A percentile compares a stretch with the other conserved stretches of the same genome.
phyloP scores from a whole-genome alignment of 140 eudicot species.

The Cichorium intybus region DNA sequence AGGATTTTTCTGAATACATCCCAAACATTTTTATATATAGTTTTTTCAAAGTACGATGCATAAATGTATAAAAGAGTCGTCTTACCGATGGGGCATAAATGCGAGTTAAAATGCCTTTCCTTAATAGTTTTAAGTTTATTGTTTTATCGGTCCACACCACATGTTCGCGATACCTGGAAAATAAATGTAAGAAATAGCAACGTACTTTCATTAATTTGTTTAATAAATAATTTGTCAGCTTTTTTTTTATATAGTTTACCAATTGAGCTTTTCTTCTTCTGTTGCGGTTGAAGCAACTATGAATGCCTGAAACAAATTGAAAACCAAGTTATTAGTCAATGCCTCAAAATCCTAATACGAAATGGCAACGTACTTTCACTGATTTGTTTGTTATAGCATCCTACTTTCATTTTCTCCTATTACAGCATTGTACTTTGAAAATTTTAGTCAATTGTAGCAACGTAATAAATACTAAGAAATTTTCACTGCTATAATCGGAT shows the following conservation, averaged over 20 bases:
- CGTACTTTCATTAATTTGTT: background rate
- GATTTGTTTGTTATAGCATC: background rate
- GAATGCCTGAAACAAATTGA: conserved; percentile 69
- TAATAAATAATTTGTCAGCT: background rate
- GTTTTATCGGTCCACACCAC: conserved; percentile 87
- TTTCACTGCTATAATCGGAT: background rate
- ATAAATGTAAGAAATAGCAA: background rate
- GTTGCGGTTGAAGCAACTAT: conserved; percentile 91
- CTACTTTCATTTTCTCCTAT: background rate
- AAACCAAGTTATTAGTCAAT: background rate
- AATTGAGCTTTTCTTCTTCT: conserved; percentile 86
- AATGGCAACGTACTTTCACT: too few relatives aligned
- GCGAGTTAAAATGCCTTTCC: conserved; percentile 85
- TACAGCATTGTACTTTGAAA: background rate
- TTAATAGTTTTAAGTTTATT: conserved; percentile 56
- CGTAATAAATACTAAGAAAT: too few relatives aligned
- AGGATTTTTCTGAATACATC: too few relatives aligned
- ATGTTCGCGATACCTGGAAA: conserved; percentile 77
- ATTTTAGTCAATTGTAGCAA: too few relatives aligned
- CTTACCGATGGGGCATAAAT: conserved; percentile 92
- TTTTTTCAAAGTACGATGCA: too few relatives aligned
- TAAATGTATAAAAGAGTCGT: too few relatives aligned
- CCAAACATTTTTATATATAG: too few relatives aligned
- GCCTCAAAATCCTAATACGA: background rate
- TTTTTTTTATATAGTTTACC: conserved; percentile 47